Base-by-base conservation (phyloP, 176 grass and related monocot species). In the Rhipidocladum racemiflorum region DNA sequence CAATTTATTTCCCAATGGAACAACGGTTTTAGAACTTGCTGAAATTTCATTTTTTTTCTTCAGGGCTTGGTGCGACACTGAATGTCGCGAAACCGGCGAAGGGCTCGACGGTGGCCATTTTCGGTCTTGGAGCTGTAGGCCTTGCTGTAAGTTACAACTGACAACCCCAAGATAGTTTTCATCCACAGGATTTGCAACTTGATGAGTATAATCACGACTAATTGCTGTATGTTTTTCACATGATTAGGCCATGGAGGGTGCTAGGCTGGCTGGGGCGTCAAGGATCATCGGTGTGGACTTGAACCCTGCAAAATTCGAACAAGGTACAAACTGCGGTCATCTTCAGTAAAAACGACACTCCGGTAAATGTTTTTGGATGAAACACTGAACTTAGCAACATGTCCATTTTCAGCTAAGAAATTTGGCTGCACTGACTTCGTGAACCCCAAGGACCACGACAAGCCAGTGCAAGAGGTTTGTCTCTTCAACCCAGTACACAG, bases 391-490 rank as follows among this genome's bases (percentile, higher is more conserved):
- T 56, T 7, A 21, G 11, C 3, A 53, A 46, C 21, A 7, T 63
- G 5, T 77, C 9, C 14, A 42, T 61, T 77, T 89, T 64, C 81
- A 93, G 94, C 94, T 63, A 97, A 85, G 87, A 86, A 91, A 15
- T 97, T 97, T 68, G 94, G 94, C 12, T 90, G 88, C 81, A 97
- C 91, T 1, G 94, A 97, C 64, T 97, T 97, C 42, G 85, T 97
- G n/a, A 97, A 97, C 78, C 94, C 94, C 40, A 79, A 77, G 30
- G 94, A 94, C 74, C 35, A 94, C 45, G 44, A 65, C 74, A 97
- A 90, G 35, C 91, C 94, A 3, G 87, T 93, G 10, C 94, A 97
- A 76, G 94, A 97, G 94, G 91, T 91, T 4, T 13, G 55, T 80
- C 9, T 17, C 24, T 62, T 17, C 5, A 2, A 32, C 15, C 27